Evolutionary conservation across 768 basidiomycete species (phyloP), one percentile per base, ranked within the genome.

Genomic region (Phlebiopsis flavidoalba): DNA sequence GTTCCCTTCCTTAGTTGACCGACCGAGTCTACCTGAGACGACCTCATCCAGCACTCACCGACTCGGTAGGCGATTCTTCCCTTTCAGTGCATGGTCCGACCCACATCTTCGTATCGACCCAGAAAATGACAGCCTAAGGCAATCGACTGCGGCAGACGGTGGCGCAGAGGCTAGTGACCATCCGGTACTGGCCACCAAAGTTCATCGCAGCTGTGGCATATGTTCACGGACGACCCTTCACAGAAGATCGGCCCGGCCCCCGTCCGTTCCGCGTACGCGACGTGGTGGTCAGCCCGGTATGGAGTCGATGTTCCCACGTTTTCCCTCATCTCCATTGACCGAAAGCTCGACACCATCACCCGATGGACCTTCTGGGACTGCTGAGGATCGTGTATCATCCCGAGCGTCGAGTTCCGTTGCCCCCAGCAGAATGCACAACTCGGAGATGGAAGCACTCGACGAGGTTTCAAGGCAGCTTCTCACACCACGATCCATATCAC

Each of bases 201-300:
- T 53, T 71, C 68, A 6, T 67, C 70, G 3, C 65, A 66, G 48
- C 51, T 67, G 24, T 69, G 67, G 70, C 66, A 65, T 40, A 59
- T 63, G 12, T 24, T 69, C 24, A 66, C 67, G 50, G 61, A 31
- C 49, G 57, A 5, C 19, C 58, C n/a, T 19, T 61, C 7, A 19
- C 59, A 11, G 22, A 43, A 21, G 46, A 40, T 24, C 35, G 45
- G 15, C 14, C 22, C 21, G 21, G n/a, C 26, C 21, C n/a, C 53
- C 43, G 48, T 67, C n/a, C 54, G 63, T 64, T 5, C 85, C 87
- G 4, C 80, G 86, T 46, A 73, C 89, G 47, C 82, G 88, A 52
- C 81, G 88, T 2, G 86, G 88, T n/a, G 84, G 86, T 2, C 67
- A 89, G 5, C 81, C 83, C 5, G 81, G 87, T 5, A 85, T 86